These are phyloP conservation scores for Saprolegnia parasitica DNA, from an alignment of 352 stramenopile genomes.

Conservation along the genomic window DNA sequence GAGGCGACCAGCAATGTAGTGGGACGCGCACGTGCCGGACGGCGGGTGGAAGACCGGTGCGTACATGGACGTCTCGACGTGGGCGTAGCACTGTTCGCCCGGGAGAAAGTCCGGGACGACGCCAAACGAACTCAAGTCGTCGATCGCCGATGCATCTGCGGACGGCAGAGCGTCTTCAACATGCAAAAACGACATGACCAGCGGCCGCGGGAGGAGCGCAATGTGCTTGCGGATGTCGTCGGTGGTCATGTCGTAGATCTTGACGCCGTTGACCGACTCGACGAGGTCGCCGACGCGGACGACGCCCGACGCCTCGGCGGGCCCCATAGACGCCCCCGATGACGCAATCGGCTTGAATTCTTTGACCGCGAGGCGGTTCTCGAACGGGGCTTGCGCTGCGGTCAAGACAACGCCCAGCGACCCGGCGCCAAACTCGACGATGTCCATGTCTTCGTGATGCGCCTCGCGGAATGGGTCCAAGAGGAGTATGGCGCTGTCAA, in stretches of 20 bases:
- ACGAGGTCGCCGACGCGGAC: slow-evolving; percentile 61
- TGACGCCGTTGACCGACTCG: slow-evolving; percentile 77
- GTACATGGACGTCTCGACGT: slow-evolving; percentile 67
- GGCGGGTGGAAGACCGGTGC: slow-evolving; percentile 33
- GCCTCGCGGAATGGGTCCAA: slow-evolving; percentile 54
- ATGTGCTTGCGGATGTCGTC: slow-evolving; percentile 78
- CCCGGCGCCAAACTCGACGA: slow-evolving; percentile 57
- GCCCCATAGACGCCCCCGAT: slow-evolving; percentile 34
- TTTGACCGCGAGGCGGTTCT: slow-evolving; percentile 63
- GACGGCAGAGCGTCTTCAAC: slow-evolving; percentile 29
- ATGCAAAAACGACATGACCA: slow-evolving; percentile 69
- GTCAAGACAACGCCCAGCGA: slow-evolving; percentile 71
- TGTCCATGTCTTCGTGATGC: slow-evolving; percentile 35
- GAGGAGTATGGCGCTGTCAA: slow-evolving; percentile 49
- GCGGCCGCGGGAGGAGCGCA: slow-evolving; percentile 54
- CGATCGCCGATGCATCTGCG: not conserved
- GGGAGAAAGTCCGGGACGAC: slow-evolving; percentile 45
- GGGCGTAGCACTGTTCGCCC: slow-evolving; percentile 73
- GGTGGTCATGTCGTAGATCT: slow-evolving; percentile 59
- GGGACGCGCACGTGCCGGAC: slow-evolving; percentile 50
- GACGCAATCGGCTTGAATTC: slow-evolving; percentile 43
- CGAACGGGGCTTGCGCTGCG: slow-evolving; percentile 42
- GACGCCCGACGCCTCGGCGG: slow-evolving; percentile 58
- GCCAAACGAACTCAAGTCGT: not conserved
- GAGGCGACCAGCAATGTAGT: slow-evolving; percentile 70